phyloP scores from a whole-genome alignment of 192 early-diverging fungal species.

The Dispira simplex region DNA sequence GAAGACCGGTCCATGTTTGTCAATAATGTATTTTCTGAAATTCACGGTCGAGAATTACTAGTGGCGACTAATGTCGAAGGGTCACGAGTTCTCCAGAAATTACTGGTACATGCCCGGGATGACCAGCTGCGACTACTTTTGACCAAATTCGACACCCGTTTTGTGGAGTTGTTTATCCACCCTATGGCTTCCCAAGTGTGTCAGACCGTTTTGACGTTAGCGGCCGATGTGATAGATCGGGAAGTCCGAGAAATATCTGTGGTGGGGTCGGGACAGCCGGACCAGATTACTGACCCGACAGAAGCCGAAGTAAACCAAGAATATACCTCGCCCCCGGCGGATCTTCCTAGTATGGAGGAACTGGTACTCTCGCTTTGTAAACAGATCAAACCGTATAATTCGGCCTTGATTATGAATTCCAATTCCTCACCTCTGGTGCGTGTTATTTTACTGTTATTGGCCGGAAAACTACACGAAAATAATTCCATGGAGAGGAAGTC shows the following conservation, averaged over 20 bases:
- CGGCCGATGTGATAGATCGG: slow-evolving; percentile 55
- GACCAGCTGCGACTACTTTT: slow-evolving; percentile 60
- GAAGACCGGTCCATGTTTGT: slow-evolving; percentile 52
- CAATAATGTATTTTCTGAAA: slow-evolving; percentile 57
- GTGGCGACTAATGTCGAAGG: slow-evolving; percentile 60
- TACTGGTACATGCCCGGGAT: slow-evolving; percentile 50
- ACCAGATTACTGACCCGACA: slow-evolving; percentile 16
- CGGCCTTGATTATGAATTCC: slow-evolving; percentile 46
- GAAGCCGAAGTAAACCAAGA: slow-evolving; percentile 15
- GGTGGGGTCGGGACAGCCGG: slow-evolving; percentile 13
- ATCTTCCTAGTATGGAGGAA: slow-evolving; percentile 49
- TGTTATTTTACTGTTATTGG: slow-evolving; percentile 45
- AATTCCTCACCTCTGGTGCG: slow-evolving; percentile 67
- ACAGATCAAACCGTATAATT: slow-evolving; percentile 28
- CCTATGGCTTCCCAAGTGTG: slow-evolving; percentile 78
- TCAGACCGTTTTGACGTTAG: slow-evolving; percentile 62
- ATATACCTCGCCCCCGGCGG: slow-evolving; percentile 17
- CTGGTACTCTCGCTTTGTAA: slow-evolving; percentile 43
- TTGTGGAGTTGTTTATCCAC: slow-evolving; percentile 54
- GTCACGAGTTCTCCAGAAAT: slow-evolving; percentile 66
- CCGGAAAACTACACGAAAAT: slow-evolving; percentile 21
- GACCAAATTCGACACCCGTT: slow-evolving; percentile 36
- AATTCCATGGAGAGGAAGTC: slow-evolving; percentile 14
- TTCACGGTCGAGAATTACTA: slow-evolving; percentile 55
- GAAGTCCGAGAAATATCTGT: slow-evolving; percentile 32